These are phyloP conservation scores for Cavenderia fasciculata DNA, from an alignment of 78 protist genomes.

Conservation along the genomic window DNA sequence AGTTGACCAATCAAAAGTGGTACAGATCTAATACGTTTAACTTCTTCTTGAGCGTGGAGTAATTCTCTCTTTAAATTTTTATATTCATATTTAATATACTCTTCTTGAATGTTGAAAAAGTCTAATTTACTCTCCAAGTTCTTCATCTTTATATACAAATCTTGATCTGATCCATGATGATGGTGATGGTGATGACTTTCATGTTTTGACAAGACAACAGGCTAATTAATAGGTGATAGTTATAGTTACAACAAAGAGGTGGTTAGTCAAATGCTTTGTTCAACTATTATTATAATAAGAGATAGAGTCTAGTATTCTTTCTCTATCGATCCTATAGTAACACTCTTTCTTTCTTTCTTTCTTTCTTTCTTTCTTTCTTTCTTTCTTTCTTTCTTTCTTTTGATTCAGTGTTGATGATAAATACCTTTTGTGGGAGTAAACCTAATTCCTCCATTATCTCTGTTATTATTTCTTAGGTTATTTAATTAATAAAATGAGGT, in stretches of 20 bases:
- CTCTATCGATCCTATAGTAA: too few relatives aligned
- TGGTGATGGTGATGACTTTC: background rate
- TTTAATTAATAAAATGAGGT: too few relatives aligned
- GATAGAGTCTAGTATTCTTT: too few relatives aligned
- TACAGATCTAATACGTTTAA: slow-evolving; percentile 98
- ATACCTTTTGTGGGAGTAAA: slow-evolving; percentile 35
- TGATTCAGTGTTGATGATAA: background rate
- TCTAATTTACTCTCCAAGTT: slow-evolving; percentile 90
- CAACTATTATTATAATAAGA: too few relatives aligned
- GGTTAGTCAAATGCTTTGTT: too few relatives aligned
- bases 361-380: too few relatives aligned
- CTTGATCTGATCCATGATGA: slow-evolving; percentile 42
- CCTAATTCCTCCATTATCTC: slow-evolving; percentile 74
- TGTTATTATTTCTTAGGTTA: too few relatives aligned
- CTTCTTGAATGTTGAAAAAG: slow-evolving; percentile 92
- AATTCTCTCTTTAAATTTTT: slow-evolving; percentile 96
- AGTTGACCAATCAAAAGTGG: slow-evolving; percentile 99
- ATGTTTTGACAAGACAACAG: background rate
- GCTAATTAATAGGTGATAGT: background rate
- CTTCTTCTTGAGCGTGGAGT: slow-evolving; percentile 98
- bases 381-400: too few relatives aligned
- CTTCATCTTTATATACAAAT: slow-evolving; percentile 84
- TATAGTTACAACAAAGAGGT: too few relatives aligned
- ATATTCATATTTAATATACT: slow-evolving; percentile 97
- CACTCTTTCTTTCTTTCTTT: too few relatives aligned